These are phyloP conservation scores for Diplocarpon mali DNA, from an alignment of 2,329 filamentous ascomycete genomes.

Conservation along the genomic window DNA sequence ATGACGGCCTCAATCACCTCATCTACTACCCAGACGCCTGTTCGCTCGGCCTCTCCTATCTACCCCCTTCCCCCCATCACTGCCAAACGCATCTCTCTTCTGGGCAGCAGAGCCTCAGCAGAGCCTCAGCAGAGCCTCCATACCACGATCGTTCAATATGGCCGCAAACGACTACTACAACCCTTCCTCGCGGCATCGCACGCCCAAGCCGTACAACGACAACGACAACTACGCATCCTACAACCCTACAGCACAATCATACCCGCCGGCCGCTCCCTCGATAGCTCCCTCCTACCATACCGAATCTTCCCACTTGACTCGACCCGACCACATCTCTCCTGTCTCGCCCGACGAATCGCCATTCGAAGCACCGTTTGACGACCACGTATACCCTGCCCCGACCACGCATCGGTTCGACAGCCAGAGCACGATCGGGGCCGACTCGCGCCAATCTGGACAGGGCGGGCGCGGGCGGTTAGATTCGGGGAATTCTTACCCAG, in stretches of 20 bases:
- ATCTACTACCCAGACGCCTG: too few relatives aligned
- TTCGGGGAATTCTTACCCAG: constrained; percentile 28
- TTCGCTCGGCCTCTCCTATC: too few relatives aligned
- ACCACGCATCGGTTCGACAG: constrained; percentile 23
- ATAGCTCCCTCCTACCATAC: constrained; percentile 20
- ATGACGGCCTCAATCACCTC: too few relatives aligned
- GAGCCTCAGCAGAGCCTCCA: too few relatives aligned
- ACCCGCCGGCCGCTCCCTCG: constrained; percentile 3
- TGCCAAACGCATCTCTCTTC: too few relatives aligned
- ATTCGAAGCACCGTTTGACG: constrained; percentile 57
- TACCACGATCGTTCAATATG: too few relatives aligned
- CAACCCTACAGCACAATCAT: constrained; percentile 6
- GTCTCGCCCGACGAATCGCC: constrained; percentile 32
- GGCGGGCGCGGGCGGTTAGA: constrained; percentile 30
- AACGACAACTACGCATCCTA: constrained; percentile 10
- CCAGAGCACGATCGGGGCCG: constrained; percentile 34
- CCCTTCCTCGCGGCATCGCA: too few relatives aligned
- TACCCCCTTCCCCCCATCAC: too few relatives aligned
- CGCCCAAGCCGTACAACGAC: background rate
- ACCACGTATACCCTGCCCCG: constrained; percentile 49
- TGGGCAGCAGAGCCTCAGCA: too few relatives aligned
- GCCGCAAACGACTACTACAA: too few relatives aligned
- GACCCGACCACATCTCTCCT: constrained; percentile 9
- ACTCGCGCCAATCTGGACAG: constrained; percentile 46
- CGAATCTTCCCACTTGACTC: constrained; percentile 9